These are phyloP conservation scores for Apiotrichum brassicae DNA, from an alignment of 1,284 basidiomycete species.

Conservation along the genomic window DNA sequence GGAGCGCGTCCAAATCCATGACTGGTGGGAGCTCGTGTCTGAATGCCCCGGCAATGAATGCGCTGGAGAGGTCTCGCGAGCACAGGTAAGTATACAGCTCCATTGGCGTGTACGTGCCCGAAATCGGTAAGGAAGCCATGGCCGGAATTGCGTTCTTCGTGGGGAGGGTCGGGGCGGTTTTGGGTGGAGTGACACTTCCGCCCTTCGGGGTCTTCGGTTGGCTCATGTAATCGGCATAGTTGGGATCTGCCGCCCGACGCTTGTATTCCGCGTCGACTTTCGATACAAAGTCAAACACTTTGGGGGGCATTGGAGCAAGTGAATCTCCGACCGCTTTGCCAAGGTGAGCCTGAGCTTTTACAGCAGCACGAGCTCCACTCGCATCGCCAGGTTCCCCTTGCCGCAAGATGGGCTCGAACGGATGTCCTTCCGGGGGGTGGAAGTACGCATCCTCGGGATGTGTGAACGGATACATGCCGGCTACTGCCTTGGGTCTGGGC, in stretches of 20 bases:
- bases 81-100: background rate
- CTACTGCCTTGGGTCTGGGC: conserved; percentile 2
- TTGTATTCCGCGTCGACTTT: background rate
- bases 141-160: background rate
- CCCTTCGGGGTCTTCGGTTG: background rate
- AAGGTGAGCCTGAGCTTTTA: background rate
- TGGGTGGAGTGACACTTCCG: background rate
- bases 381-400: background rate
- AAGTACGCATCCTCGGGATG: conserved; percentile 16
- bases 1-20: background rate
- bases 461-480: conserved; percentile 23
- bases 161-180: background rate
- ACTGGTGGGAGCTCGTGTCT: conserved; percentile 8
- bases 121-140: background rate
- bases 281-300: background rate
- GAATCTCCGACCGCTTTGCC: background rate
- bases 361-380: background rate
- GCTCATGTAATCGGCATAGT: no score
- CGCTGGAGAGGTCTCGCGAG: conserved; percentile 14
- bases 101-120: background rate
- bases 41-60: conserved; percentile 9
- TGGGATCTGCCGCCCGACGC: background rate
- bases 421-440: background rate
- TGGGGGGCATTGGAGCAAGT: background rate
- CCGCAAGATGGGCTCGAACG: background rate